These are phyloP conservation scores for Harringtonia lauricola DNA, from an alignment of 2,329 filamentous ascomycete genomes.

Conservation along the genomic window DNA sequence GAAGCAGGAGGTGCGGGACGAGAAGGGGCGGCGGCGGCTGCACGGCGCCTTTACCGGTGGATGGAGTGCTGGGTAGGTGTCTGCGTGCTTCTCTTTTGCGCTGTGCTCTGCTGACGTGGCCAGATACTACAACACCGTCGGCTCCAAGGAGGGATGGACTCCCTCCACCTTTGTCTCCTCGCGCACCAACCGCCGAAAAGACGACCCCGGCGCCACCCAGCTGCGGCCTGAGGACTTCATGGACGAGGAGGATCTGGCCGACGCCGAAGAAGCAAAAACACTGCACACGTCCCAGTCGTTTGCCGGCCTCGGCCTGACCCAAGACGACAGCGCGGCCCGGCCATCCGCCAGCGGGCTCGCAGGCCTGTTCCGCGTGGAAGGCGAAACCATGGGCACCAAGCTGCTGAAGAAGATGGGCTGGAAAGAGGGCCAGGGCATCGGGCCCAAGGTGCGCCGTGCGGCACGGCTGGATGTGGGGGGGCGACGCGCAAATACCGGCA, in stretches of 20 bases:
- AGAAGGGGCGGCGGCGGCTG: constrained; percentile 77
- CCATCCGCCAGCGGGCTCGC: constrained; percentile 41
- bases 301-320: constrained; percentile 61
- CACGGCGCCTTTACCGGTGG: constrained; percentile 96
- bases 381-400: constrained; percentile 79
- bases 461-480: constrained; percentile 55
- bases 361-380: constrained; percentile 59
- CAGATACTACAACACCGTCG: constrained; percentile 96
- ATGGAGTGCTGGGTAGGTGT: constrained; percentile 87
- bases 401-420: constrained; percentile 89
- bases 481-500: constrained; percentile 23
- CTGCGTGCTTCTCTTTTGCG: background rate
- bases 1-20: constrained; percentile 96
- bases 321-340: constrained; percentile 36
- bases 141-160: constrained; percentile 96
- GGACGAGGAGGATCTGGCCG: constrained; percentile 91
- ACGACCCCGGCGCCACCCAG: constrained; percentile 38
- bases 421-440: constrained; percentile 87
- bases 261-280: constrained; percentile 66
- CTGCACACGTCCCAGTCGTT: constrained; percentile 66
- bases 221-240: constrained; percentile 85
- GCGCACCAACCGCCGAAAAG: constrained; percentile 63
- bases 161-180: constrained; percentile 89
- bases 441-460: constrained; percentile 68
- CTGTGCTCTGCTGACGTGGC: background rate